Conservation (phyloP, 2,329 filamentous ascomycete species). For the Microascus cirrosus region DNA sequence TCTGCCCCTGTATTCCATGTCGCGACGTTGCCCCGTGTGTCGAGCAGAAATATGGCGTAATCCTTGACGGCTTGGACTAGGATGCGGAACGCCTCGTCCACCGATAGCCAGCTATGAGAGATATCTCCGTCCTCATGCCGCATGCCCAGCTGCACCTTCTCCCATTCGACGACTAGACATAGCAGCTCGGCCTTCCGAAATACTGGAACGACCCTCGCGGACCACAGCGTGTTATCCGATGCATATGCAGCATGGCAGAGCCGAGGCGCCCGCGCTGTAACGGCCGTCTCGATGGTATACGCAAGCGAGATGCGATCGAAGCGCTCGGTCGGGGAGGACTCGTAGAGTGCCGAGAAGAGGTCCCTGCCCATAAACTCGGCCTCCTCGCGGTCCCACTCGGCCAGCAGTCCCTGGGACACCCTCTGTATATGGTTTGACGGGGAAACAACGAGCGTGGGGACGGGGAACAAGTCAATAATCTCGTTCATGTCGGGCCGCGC, state of each 20-base stretch:
- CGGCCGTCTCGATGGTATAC: conserved; percentile 16
- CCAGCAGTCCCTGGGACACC: conserved; percentile 16
- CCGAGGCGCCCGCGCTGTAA: conserved; percentile 14
- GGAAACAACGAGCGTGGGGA: conserved; percentile 18
- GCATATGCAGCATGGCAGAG: conserved; percentile 11
- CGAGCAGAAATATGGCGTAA: conserved; percentile 53
- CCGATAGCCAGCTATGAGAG: conserved; percentile 20
- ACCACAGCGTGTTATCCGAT: conserved; percentile 12
- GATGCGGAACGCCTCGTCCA: conserved; percentile 46
- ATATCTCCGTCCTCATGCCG: conserved; percentile 9
- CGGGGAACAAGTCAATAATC: conserved; percentile 17
- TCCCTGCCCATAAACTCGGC: conserved; percentile 16
- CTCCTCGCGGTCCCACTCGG: conserved; percentile 14
- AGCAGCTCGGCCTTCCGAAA: conserved; percentile 16
- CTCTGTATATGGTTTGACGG: conserved; percentile 17
- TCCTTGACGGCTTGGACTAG: conserved; percentile 50
- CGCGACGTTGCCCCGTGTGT: conserved; percentile 39
- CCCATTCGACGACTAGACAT: conserved; percentile 20
- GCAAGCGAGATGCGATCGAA: conserved; percentile 15
- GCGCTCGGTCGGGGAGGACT: conserved; percentile 13
- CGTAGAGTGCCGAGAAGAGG: conserved; percentile 15
- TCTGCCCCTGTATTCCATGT: conserved; percentile 48
- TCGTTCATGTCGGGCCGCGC: conserved; percentile 8
- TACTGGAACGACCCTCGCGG: conserved; percentile 18
- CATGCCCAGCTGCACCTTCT: conserved; percentile 9